Evolutionary conservation across 1,284 basidiomycete genomes (phyloP), one percentile per base, ranked within the genome.

Genomic region (Marasmius tenuissimus): DNA sequence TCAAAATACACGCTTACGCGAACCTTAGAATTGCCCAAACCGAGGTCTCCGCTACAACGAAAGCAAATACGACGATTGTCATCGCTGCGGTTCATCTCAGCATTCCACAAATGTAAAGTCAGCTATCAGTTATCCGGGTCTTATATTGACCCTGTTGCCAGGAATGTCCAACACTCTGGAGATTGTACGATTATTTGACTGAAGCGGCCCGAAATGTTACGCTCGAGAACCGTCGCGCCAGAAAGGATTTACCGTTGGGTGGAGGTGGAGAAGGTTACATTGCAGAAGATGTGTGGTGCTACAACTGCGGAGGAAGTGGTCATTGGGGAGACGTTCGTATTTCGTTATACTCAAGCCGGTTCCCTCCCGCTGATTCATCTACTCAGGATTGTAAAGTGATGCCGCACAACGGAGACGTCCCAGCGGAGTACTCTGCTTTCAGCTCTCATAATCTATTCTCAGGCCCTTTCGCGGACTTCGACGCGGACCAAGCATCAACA

Each of bases 81-180:
- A 87, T 63, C 83, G 92, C 33, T 97, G 94, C 73, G 90, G 89
- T 20, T 86, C 88, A 16, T 70, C 76, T 37, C 75, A 76, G 42
- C 94, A 97, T 72, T 85, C 83, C 58, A 84, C 82, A 54, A 90
- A 86, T 65, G 92, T 92, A 66, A 49, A 33, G 39, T 57, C 48
- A 39, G 18, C 51, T 11, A 49, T 40, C 37, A 39, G 53, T n/a
- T 33, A 40, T 27, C n/a, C 18, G 22, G 18, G 38, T 52, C 34
- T 61, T 22, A 52, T 59, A 27, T 50, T 27, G 52, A 40, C 16
- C 38, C 18, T 33, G 57, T 38, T 16, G 42, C 60, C 62, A 96
- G 89, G 91, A 92, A 78, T 97, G 95, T 66, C 93, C 93, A 1
- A 91, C 90, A 0, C 76, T 93, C 51, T 97, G 95, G 95, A 82